Base-by-base conservation (phyloP, 2,329 filamentous ascomycete species). In the Fusarium pininemorale region DNA sequence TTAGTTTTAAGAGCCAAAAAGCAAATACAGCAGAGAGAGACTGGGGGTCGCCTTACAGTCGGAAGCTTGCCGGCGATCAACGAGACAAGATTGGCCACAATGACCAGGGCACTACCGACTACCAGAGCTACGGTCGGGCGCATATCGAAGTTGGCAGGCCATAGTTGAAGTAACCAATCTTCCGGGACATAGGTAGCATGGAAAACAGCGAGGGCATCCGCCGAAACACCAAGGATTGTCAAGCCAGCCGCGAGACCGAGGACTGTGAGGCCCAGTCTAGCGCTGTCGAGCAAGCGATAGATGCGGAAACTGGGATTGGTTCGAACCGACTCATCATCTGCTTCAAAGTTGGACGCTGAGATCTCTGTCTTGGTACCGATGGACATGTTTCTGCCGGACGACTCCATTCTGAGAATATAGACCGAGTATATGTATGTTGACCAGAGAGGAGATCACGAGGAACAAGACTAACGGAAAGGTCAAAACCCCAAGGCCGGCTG, bases 91-190 rank as follows among this genome's bases (percentile, higher is more conserved):
- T 87, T 90, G 68, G 84, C 79, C 13, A 88, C 61, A 12, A 87
- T 79, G 14, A 90, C 84, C 51, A 91, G 80, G 39, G 82, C 80
- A 57, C 88, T 85, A 42, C 87, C 87, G 32, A 83, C 84, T 24
- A 91, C 84, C 32, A 91, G 82, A 14, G 89, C 87, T 37, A 88
- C 81, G 7, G 87, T 89, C 6, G 90, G 89, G 54, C 87, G 84
- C 39, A 90, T 78, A 77, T 91, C 86, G 76, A 91, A 89, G 37
- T 86, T 80, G 20, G 83, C 80, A 1, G 90, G 90, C 90, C 90
- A 92, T 55, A 91, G 77, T 2, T 89, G 83, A 24, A 91, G 83
- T 28, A 87, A 75, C 75, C 84, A 88, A 51, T 85, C 83, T 24
- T 79, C 78, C 2, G 86, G 76, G 22, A 88, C 78, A 63, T 87